A percentile compares a stretch with the other conserved stretches of the same genome.
phyloP scores from a whole-genome alignment of 2,329 filamentous ascomycete species.

The Cladorrhinum sp. region DNA sequence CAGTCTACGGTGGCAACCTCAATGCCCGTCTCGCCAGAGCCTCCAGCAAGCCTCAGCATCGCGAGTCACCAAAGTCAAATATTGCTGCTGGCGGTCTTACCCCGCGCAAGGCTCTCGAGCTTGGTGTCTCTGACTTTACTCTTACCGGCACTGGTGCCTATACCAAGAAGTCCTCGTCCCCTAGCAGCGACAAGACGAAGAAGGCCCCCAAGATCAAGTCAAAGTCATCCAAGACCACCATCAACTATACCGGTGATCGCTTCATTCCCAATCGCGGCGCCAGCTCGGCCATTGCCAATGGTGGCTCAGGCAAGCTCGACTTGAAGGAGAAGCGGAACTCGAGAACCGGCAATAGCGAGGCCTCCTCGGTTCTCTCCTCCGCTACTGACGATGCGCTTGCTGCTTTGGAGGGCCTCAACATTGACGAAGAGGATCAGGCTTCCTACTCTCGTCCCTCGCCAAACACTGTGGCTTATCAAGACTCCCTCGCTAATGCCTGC shows the following conservation, averaged over 20 bases:
- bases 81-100: slow-evolving; percentile 74
- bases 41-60: slow-evolving; percentile 60
- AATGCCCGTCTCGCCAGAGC: slow-evolving; percentile 74
- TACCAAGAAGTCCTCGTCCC: slow-evolving; percentile 53
- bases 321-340: slow-evolving; percentile 65
- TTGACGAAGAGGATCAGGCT: slow-evolving; percentile 68
- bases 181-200: slow-evolving; percentile 50
- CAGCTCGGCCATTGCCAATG: slow-evolving; percentile 82
- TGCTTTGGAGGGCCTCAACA: slow-evolving; percentile 74
- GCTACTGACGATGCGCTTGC: slow-evolving; percentile 77
- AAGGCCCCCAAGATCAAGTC: slow-evolving; percentile 53
- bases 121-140: slow-evolving; percentile 89
- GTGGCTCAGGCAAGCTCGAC: slow-evolving; percentile 80
- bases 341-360: slow-evolving; percentile 67
- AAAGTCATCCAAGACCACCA: slow-evolving; percentile 68
- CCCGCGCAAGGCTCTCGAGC: slow-evolving; percentile 78
- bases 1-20: slow-evolving; percentile 76
- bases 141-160: slow-evolving; percentile 75
- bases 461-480: slow-evolving; percentile 86
- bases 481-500: slow-evolving; percentile 84
- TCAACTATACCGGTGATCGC: slow-evolving; percentile 79
- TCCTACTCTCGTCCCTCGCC: slow-evolving; percentile 77
- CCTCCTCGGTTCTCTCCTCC: slow-evolving; percentile 72
- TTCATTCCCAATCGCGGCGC: slow-evolving; percentile 94
- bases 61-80: slow-evolving; percentile 94